A percentile compares a stretch with the other conserved stretches of the same genome.
Evolutionary conservation across 208 protist species (phyloP).

Genomic region (Giardia duodenalis): DNA sequence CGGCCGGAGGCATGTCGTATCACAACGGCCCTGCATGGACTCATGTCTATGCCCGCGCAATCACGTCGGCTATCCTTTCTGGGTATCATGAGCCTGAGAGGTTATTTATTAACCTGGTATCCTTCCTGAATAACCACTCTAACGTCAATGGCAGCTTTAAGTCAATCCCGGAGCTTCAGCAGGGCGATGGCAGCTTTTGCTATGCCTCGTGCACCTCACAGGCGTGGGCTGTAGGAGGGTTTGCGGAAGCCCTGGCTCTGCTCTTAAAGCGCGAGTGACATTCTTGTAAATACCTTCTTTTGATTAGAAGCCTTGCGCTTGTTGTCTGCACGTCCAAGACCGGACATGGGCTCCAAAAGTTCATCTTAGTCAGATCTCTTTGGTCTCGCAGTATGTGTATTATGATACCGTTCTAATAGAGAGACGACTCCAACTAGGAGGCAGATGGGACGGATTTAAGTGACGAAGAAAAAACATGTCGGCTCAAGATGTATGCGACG

Average conservation of each 20-base stretch:
- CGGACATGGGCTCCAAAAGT: no score
- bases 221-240: conserved; percentile 30
- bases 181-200: conserved; percentile 35
- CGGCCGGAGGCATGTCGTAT: conserved; percentile 55
- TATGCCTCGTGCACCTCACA: conserved; percentile 32
- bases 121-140: neutral
- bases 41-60: neutral
- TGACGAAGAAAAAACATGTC: neutral
- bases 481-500: neutral
- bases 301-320: no score
- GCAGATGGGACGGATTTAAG: neutral
- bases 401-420: no score
- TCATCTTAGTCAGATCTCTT: no score
- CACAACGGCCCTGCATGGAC: conserved; percentile 56
- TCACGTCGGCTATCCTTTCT: neutral
- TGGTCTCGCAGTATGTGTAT: no score
- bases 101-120: neutral
- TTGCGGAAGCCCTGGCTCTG: neutral
- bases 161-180: conserved; percentile 35
- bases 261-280: neutral
- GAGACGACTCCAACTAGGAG: no score
- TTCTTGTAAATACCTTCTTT: no score
- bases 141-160: neutral
- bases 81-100: neutral
- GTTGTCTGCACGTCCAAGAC: no score